Conservation (phyloP, 352 stramenopile genomes). For the Globisporangium okanoganense region DNA sequence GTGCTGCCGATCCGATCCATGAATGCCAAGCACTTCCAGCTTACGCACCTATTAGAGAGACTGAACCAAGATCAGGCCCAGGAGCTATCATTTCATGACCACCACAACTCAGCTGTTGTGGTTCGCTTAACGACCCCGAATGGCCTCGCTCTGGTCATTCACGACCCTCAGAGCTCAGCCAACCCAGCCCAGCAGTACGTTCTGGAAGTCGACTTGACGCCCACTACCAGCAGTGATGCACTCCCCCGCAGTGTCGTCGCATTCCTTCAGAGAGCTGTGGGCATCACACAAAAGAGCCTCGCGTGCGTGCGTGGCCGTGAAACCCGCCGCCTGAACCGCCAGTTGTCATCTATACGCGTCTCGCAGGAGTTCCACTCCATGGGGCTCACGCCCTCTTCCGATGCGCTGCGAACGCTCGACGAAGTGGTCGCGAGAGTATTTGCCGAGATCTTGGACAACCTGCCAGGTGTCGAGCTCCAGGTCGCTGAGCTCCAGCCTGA, state of each 20-base stretch:
- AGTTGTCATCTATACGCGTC: constrained; percentile 23
- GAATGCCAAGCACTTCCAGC: constrained; percentile 68
- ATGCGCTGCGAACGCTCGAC: constrained; percentile 43
- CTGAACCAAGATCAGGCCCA: not conserved
- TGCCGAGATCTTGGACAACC: constrained; percentile 36
- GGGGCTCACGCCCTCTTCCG: constrained; percentile 43
- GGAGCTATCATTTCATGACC: not conserved
- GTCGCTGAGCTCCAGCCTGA: constrained; percentile 51
- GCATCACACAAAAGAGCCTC: constrained; percentile 38
- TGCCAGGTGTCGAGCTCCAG: constrained; percentile 54
- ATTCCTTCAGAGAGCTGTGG: constrained; percentile 35
- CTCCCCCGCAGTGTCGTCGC: constrained; percentile 4
- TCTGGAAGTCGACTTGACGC: constrained; percentile 37
- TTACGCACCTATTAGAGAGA: constrained; percentile 30
- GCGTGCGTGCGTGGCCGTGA: constrained; percentile 52
- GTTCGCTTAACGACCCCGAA: constrained; percentile 20
- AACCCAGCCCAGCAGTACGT: constrained; percentile 25
- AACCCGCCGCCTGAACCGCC: constrained; percentile 23
- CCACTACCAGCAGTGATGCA: not conserved
- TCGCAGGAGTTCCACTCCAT: constrained; percentile 30
- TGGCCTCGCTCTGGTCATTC: constrained; percentile 30
- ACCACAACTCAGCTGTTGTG: not conserved
- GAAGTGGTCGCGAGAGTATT: constrained; percentile 42
- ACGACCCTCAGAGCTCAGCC: constrained; percentile 19
- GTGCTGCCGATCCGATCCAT: constrained; percentile 58